A percentile compares a stretch with the other conserved stretches of the same genome.
Evolutionary conservation across 306 rosid species (phyloP).

Genomic region (Cucurbita maxima): DNA sequence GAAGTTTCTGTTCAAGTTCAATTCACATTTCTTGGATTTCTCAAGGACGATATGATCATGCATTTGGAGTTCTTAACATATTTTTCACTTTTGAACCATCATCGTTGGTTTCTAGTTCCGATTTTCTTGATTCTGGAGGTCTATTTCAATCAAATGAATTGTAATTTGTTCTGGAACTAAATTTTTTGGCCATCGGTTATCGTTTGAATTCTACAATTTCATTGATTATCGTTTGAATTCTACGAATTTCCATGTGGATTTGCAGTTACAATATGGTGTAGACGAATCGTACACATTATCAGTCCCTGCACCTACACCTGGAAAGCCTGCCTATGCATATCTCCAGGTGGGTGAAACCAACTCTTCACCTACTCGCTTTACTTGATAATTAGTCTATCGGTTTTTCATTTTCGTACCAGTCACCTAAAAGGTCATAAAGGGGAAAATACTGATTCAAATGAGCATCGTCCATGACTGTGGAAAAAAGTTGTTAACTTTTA

Average conservation of each 20-base stretch:
- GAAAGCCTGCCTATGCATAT: slow-evolving; percentile 15
- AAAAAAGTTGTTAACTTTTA: neutral
- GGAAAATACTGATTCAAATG: neutral
- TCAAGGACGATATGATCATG: neutral
- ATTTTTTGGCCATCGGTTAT: neutral
- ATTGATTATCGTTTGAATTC: neutral
- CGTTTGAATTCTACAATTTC: neutral
- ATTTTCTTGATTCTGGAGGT: neutral
- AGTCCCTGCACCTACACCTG: slow-evolving; percentile 16
- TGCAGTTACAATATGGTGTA: slow-evolving; percentile 22
- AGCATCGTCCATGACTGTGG: neutral
- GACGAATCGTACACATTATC: slow-evolving; percentile 29
- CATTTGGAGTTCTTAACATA: neutral
- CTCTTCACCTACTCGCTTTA: neutral
- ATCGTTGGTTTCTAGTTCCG: neutral
- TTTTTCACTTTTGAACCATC: neutral
- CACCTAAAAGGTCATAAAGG: neutral
- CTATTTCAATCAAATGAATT: neutral
- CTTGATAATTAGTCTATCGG: neutral
- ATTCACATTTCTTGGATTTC: neutral
- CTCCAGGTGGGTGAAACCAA: slow-evolving; percentile 16
- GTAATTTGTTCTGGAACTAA: neutral
- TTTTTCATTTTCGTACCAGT: too few relatives aligned
- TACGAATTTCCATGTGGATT: neutral
- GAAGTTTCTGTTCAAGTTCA: neutral